A percentile compares a stretch with the other conserved stretches of the same genome.
These are phyloP conservation scores for Mrakia blollopis DNA, from an alignment of 768 basidiomycete genomes.

Conservation along the genomic window DNA sequence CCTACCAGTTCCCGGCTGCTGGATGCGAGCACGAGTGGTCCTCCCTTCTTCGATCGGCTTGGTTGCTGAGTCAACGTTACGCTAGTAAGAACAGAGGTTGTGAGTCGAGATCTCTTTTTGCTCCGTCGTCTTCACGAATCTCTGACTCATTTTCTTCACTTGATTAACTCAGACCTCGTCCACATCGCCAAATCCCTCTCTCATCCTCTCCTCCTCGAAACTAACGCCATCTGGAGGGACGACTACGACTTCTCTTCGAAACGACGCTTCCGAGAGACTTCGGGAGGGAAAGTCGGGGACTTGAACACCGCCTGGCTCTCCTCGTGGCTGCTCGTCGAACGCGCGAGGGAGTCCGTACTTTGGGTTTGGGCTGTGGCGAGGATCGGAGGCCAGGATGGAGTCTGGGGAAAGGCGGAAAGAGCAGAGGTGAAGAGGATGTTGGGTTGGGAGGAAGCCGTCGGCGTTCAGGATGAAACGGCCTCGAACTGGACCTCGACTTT, in stretches of 20 bases:
- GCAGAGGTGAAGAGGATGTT: background rate
- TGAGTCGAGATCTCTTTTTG: background rate
- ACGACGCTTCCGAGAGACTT: slow-evolving; percentile 27
- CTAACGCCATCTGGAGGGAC: slow-evolving; percentile 13
- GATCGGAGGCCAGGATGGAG: slow-evolving; percentile 15
- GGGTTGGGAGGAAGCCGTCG: background rate
- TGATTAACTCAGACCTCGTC: background rate
- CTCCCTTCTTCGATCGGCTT: slow-evolving; percentile 21
- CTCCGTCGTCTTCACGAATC: background rate
- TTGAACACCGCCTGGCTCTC: slow-evolving; percentile 24
- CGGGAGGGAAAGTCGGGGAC: slow-evolving; percentile 9
- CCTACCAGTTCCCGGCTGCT: background rate
- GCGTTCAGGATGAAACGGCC: background rate
- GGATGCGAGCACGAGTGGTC: slow-evolving; percentile 32
- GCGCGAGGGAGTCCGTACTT: slow-evolving; percentile 33
- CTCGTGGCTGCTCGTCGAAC: slow-evolving; percentile 27
- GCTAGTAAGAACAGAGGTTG: background rate
- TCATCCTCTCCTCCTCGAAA: slow-evolving; percentile 14
- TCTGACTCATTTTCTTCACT: background rate
- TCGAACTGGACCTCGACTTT: background rate
- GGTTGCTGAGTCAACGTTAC: slow-evolving; percentile 22
- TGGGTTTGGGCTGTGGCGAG: slow-evolving; percentile 43
- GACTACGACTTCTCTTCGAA: background rate
- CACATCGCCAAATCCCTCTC: slow-evolving; percentile 31
- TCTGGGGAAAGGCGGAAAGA: slow-evolving; percentile 21